phyloP scores from a whole-genome alignment of 257 asterid species.

The Solanum chmielewskii region DNA sequence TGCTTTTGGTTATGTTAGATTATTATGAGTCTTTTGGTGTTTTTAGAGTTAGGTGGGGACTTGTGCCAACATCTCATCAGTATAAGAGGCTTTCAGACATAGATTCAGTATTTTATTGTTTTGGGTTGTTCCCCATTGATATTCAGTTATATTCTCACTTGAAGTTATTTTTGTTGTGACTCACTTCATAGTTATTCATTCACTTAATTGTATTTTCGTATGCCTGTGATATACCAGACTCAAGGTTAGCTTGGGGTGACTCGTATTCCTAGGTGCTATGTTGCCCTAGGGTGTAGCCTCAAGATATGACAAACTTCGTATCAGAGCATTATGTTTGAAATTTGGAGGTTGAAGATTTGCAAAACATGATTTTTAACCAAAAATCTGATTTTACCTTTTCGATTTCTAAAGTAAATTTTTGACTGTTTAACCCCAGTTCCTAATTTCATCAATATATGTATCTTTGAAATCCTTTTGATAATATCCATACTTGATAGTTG shows the following conservation, averaged over 20 bases:
- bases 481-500: not conserved
- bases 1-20: not conserved
- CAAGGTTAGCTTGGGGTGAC: too few species aligned
- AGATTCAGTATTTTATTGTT: not conserved
- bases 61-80: not conserved
- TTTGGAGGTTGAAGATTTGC: too few species aligned
- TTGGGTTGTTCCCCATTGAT: not conserved
- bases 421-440: not conserved
- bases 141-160: not conserved
- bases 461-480: not conserved
- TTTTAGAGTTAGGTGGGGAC: not conserved
- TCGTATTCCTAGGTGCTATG: not conserved
- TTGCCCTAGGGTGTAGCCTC: not conserved
- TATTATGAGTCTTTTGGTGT: not conserved
- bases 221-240: not conserved
- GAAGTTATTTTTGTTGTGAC: not conserved
- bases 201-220: not conserved
- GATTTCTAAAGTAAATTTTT: not conserved
- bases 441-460: not conserved
- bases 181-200: not conserved
- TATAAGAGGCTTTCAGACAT: not conserved
- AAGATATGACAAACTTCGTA: not conserved
- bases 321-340: not conserved
- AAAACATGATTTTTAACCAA: not conserved
- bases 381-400: not conserved